Base-by-base conservation (phyloP, 164 flowering plant species). In the Amborella trichopoda region DNA sequence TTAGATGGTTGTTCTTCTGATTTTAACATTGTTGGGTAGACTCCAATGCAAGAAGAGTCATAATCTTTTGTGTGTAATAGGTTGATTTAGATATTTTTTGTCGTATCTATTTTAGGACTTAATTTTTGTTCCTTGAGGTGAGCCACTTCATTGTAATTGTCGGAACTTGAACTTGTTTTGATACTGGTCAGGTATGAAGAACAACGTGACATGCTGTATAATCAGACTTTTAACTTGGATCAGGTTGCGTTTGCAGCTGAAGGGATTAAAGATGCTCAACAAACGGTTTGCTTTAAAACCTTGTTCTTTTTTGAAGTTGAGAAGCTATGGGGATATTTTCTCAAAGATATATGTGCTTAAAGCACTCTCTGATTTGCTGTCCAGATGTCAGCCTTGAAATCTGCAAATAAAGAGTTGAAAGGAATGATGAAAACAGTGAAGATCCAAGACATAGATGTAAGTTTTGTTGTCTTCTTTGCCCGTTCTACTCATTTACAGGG, bases 191-290 rank as follows among this genome's bases (percentile, higher is more conserved):
- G 97, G 94, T 90, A 91, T 63, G 98, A 91, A 73, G 90, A 81
- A 9, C 98, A 91, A 40, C 90, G 96, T 38, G 96, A 91, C 56
- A 91, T 91, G 98, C 80, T 91, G 13, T 91, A 86, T 65, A 91
- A 91, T 60, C 98, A 91, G 68, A 91, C 98, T 2, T 91, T 83
- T 56, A 91, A 91, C 61, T 85, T 91, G 30, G 98, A 91, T 62
- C 98, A 91, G 78, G 94, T 87, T 46, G 55, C 93, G 36, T 91
- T 86, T 83, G 96, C 96, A 44, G 55, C 98, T 8, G 98, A 91
- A 52, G 98, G 94, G 48, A 74, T 91, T 38, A 91, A 87, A 71
- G 96, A 91, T 68, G 98, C 98, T 46, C 94, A 91, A 49, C 91
- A 81, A 71, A 91, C 98, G 33, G 98, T 91, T 76, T 38, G 89